phyloP scores from a whole-genome alignment of 2,329 filamentous ascomycete species.

The Fusarium secorum region DNA sequence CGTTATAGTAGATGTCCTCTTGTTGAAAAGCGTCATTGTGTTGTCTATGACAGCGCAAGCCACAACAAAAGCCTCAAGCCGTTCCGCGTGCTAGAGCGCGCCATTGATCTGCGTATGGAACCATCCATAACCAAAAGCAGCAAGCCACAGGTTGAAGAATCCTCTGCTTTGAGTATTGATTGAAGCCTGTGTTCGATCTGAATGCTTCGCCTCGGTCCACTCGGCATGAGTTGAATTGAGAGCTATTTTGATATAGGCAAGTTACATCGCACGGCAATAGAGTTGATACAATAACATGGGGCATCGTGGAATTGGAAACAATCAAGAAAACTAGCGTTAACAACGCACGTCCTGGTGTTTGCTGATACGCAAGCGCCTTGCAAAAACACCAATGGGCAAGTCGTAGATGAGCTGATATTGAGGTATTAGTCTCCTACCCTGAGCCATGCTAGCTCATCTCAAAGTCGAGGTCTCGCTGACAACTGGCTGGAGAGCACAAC shows the following conservation, averaged over 20 bases:
- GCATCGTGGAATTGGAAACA: conserved; percentile 1
- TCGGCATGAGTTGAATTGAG: background rate
- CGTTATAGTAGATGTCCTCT: background rate
- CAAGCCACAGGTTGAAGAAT: conserved; percentile 2
- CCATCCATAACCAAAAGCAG: conserved; percentile 17
- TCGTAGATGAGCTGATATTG: conserved; percentile 12
- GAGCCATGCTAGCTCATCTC: conserved; percentile 18
- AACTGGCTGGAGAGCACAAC: background rate
- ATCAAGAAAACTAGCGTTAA: conserved; percentile 23
- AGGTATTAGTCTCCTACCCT: conserved; percentile 24
- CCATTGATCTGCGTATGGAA: conserved; percentile 7
- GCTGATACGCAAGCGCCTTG: conserved; percentile 23
- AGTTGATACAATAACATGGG: conserved; percentile 19
- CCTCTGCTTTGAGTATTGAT: background rate
- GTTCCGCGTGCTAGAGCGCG: conserved; percentile 30
- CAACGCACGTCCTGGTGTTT: conserved; percentile 12
- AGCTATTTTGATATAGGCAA: conserved; percentile 12
- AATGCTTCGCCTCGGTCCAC: conserved; percentile 7
- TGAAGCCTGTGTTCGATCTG: background rate
- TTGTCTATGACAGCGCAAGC: conserved; percentile 21
- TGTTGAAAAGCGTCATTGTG: conserved; percentile 8
- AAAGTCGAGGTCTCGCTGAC: conserved; percentile 4
- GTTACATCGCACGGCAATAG: conserved; percentile 29
- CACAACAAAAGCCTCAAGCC: conserved; percentile 13
- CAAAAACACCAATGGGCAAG: conserved; percentile 26